A percentile compares a stretch with the other conserved stretches of the same genome.
Evolutionary conservation across 352 stramenopile species (phyloP).

Genomic region (Nothophytophthora sp.): DNA sequence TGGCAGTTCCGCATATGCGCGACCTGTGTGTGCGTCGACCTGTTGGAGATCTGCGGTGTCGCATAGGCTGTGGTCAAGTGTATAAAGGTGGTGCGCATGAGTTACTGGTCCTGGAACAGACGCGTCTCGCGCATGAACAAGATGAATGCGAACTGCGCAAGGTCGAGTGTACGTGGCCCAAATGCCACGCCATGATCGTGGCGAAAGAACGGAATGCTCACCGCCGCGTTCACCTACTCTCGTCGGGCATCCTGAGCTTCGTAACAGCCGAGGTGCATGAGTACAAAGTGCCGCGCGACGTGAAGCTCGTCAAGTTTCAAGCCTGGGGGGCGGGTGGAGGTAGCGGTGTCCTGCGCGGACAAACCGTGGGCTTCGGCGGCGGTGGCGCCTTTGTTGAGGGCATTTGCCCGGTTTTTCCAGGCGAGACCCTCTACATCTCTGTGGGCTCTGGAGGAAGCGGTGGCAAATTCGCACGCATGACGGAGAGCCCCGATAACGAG

Average conservation of each 20-base stretch:
- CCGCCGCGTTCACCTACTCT: conserved; percentile 54
- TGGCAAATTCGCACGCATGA: conserved; percentile 48
- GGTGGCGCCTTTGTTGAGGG: conserved; percentile 73
- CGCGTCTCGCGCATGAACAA: conserved; percentile 66
- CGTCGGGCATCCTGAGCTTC: conserved; percentile 62
- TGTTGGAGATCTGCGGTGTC: conserved; percentile 56
- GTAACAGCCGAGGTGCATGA: conserved; percentile 61
- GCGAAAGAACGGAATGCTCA: conserved; percentile 69
- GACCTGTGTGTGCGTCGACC: conserved; percentile 63
- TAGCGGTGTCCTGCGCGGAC: conserved; percentile 55
- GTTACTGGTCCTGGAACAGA: conserved; percentile 65
- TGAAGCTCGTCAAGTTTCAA: conserved; percentile 68
- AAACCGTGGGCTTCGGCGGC: conserved; percentile 54
- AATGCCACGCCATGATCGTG: conserved; percentile 48
- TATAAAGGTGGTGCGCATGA: conserved; percentile 59
- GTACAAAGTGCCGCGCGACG: conserved; percentile 66
- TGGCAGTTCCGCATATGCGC: conserved; percentile 51
- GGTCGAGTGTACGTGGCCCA: conserved; percentile 74
- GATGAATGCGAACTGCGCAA: conserved; percentile 67
- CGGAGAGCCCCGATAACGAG: conserved; percentile 28
- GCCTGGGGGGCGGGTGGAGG: conserved; percentile 71
- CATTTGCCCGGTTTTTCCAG: conserved; percentile 54
- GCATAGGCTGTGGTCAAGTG: conserved; percentile 57
- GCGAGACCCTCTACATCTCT: conserved; percentile 70
- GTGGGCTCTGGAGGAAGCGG: conserved; percentile 47